Conservation (phyloP, 805 yeast genomes). For the Cephaloascus albidus region DNA sequence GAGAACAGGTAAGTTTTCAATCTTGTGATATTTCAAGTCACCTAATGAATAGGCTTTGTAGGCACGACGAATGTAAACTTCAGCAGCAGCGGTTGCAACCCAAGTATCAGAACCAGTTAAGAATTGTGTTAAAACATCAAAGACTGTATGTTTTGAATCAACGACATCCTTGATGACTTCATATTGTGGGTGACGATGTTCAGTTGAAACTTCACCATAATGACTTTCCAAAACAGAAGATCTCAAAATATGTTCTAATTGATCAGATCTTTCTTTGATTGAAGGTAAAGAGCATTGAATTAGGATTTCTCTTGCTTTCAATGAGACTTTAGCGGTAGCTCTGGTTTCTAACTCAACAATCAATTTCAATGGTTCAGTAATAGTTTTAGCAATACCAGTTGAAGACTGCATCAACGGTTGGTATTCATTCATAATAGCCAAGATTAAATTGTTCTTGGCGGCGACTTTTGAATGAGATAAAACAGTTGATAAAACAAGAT, state of each 20-base stretch:
- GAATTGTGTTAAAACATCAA: conserved; percentile 92
- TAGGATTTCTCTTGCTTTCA: conserved; percentile 91
- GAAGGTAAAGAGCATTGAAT: conserved; percentile 97
- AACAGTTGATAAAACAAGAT: conserved; percentile 60
- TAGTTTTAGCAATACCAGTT: conserved; percentile 52
- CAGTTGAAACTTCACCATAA: conserved; percentile 75
- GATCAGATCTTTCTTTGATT: conserved; percentile 91
- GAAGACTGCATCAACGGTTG: conserved; percentile 70
- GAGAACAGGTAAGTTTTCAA: conserved; percentile 55
- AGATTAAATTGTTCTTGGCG: conserved; percentile 81
- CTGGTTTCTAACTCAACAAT: conserved; percentile 87
- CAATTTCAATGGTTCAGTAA: conserved; percentile 64
- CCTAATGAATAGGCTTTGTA: conserved; percentile 92
- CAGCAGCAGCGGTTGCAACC: conserved; percentile 93
- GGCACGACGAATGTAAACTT: conserved; percentile 93
- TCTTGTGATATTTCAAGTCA: conserved; percentile 53
- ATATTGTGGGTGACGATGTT: conserved; percentile 75
- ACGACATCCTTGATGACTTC: conserved; percentile 82
- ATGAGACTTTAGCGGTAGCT: conserved; percentile 84
- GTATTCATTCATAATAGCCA: conserved; percentile 78
- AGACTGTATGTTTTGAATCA: conserved; percentile 92
- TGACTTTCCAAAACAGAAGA: conserved; percentile 83
- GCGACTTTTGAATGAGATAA: conserved; percentile 91
- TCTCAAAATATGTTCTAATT: conserved; percentile 90
- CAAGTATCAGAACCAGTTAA: conserved; percentile 75